Percentiles rank a stretch among this genome's conserved stretches.
Conservation (phyloP, 139 green algal genomes). For the Asterochloris erici region DNA sequence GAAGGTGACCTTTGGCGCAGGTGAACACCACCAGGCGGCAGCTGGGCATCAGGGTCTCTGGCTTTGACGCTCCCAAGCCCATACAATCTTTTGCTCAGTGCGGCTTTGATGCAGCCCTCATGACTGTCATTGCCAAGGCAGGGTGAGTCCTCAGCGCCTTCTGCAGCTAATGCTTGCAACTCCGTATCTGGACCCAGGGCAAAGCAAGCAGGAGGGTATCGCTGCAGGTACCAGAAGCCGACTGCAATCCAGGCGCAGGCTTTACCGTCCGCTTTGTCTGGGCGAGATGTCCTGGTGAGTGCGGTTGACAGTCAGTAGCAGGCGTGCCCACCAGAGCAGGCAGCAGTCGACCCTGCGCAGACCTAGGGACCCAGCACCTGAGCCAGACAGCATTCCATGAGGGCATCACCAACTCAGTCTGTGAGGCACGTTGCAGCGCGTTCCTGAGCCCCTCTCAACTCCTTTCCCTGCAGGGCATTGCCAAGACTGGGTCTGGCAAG, state of each 20-base stretch:
- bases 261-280: conserved; percentile 69
- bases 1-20: conserved; percentile 8
- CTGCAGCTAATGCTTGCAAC: background rate
- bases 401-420: too few relatives aligned
- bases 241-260: conserved; percentile 80
- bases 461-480: conserved; percentile 54
- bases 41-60: conserved; percentile 63
- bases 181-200: background rate
- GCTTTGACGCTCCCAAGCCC: conserved; percentile 63
- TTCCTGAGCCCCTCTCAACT: too few relatives aligned
- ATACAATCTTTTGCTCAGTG: conserved; percentile 74
- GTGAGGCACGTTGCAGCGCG: too few relatives aligned
- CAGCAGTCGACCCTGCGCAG: background rate
- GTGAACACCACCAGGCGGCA: conserved; percentile 43
- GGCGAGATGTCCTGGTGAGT: conserved; percentile 71
- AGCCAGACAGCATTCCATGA: too few relatives aligned
- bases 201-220: too few relatives aligned
- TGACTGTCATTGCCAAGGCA: conserved; percentile 59
- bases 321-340: background rate
- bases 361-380: too few relatives aligned
- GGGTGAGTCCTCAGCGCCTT: conserved; percentile 30
- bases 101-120: conserved; percentile 64
- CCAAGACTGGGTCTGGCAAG: conserved; percentile 87
- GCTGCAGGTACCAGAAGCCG: conserved; percentile 54
- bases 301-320: too few relatives aligned